Conservation (phyloP, 2,329 filamentous ascomycete genomes). For the Calonectria fujianensis region DNA sequence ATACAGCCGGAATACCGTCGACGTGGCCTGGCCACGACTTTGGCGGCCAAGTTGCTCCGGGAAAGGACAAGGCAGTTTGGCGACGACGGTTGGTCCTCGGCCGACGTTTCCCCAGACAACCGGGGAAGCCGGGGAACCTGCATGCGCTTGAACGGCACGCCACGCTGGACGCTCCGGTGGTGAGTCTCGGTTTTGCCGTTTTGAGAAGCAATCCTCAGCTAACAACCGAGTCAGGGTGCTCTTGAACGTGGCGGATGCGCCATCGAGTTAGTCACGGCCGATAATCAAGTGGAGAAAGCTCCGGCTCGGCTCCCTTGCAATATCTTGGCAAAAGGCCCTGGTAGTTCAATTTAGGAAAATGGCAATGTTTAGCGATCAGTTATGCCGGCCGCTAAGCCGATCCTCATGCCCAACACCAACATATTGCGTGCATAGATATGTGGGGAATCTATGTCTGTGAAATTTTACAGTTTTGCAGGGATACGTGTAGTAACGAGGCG, state of each 20-base stretch:
- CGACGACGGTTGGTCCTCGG: slow-evolving; percentile 73
- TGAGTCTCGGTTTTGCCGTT: slow-evolving; percentile 57
- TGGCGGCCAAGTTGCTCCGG: slow-evolving; percentile 75
- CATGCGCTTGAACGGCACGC: slow-evolving; percentile 74
- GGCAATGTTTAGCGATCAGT: background rate
- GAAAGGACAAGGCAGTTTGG: slow-evolving; percentile 68
- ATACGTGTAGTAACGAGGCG: background rate
- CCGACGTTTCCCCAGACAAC: slow-evolving; percentile 79
- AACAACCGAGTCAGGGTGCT: slow-evolving; percentile 45
- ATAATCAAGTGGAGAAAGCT: background rate
- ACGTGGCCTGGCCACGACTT: slow-evolving; percentile 76
- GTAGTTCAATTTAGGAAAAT: background rate
- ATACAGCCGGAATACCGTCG: slow-evolving; percentile 72
- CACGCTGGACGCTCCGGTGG: slow-evolving; percentile 77
- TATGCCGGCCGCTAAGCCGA: background rate
- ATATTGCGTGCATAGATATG: background rate
- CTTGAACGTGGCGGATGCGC: slow-evolving; percentile 43
- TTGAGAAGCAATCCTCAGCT: background rate
- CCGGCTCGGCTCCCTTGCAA: background rate
- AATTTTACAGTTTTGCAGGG: background rate
- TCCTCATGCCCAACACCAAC: background rate
- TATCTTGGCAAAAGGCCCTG: background rate
- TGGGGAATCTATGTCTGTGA: background rate
- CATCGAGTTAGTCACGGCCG: background rate
- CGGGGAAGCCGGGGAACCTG: slow-evolving; percentile 77